These are phyloP conservation scores for Alternaria dauci DNA, from an alignment of 2,329 filamentous ascomycete species.

Conservation along the genomic window DNA sequence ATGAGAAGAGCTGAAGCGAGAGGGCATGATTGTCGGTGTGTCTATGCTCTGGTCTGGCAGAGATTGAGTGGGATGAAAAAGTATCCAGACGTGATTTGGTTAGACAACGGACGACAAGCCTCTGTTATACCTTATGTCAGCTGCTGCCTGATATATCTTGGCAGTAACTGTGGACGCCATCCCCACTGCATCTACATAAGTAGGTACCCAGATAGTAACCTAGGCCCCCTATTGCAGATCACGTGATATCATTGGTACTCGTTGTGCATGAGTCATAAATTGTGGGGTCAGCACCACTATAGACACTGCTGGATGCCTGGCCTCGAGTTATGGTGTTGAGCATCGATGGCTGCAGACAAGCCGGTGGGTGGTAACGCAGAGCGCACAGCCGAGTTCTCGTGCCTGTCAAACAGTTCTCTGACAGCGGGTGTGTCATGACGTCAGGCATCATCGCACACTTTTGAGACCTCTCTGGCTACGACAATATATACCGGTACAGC, in stretches of 20 bases:
- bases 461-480: slow-evolving; percentile 2
- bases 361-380: not conserved
- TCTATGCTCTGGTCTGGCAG: not conserved
- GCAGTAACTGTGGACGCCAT: not conserved
- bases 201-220: not conserved
- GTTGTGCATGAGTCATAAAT: slow-evolving; percentile 1
- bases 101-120: not conserved
- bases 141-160: not conserved
- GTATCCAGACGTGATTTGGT: not conserved
- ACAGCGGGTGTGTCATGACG: slow-evolving; percentile 43
- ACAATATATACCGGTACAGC: not conserved
- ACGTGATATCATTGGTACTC: not conserved
- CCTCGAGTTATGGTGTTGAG: not conserved
- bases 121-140: not conserved
- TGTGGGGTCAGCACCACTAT: not conserved
- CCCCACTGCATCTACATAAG: not conserved
- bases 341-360: not conserved
- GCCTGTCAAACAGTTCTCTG: slow-evolving; percentile 21
- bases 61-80: not conserved
- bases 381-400: slow-evolving; percentile 15
- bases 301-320: not conserved
- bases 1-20: not conserved
- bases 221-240: not conserved
- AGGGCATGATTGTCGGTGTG: not conserved
- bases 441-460: slow-evolving; percentile 31